Evolutionary conservation across 495 filamentous ascomycete species (phyloP).

Genomic region (Penicillium pancosmium): DNA sequence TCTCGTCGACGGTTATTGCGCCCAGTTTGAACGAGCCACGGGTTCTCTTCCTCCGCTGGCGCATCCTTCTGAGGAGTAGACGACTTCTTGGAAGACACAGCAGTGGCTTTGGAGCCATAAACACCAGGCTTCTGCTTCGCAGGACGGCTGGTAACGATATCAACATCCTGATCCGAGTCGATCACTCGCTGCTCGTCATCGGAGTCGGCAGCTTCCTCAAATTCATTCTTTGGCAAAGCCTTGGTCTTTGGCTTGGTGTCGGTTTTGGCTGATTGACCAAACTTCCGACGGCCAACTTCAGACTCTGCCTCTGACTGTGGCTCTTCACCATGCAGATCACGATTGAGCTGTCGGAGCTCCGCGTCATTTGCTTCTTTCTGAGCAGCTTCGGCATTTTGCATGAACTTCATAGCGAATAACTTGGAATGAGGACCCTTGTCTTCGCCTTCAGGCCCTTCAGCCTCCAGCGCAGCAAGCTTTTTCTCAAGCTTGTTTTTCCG

Average conservation of each 20-base stretch:
- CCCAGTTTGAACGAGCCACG: conserved; percentile 51
- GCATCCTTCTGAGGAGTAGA: conserved; percentile 22
- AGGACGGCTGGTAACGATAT: conserved; percentile 26
- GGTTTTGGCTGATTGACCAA: conserved; percentile 50
- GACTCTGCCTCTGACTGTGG: conserved; percentile 58
- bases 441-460: conserved; percentile 34
- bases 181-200: conserved; percentile 52
- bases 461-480: conserved; percentile 62
- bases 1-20: conserved; percentile 41
- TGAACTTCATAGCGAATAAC: conserved; percentile 82
- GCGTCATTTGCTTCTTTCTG: conserved; percentile 80
- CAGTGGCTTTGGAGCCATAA: neutral
- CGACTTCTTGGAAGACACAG: conserved; percentile 22
- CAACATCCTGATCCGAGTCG: conserved; percentile 28
- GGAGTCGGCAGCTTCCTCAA: conserved; percentile 60
- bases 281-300: conserved; percentile 65
- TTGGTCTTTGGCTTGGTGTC: conserved; percentile 28
- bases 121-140: conserved; percentile 26
- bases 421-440: conserved; percentile 49
- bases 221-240: conserved; percentile 49
- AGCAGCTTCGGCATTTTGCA: conserved; percentile 82
- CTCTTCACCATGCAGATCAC: conserved; percentile 66
- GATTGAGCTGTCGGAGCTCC: conserved; percentile 71
- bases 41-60: conserved; percentile 43
- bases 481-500: conserved; percentile 55